Percentiles rank a stretch among this genome's conserved stretches.
phyloP scores from a whole-genome alignment of 2,329 filamentous ascomycete species.

The Diplodia corticola region DNA sequence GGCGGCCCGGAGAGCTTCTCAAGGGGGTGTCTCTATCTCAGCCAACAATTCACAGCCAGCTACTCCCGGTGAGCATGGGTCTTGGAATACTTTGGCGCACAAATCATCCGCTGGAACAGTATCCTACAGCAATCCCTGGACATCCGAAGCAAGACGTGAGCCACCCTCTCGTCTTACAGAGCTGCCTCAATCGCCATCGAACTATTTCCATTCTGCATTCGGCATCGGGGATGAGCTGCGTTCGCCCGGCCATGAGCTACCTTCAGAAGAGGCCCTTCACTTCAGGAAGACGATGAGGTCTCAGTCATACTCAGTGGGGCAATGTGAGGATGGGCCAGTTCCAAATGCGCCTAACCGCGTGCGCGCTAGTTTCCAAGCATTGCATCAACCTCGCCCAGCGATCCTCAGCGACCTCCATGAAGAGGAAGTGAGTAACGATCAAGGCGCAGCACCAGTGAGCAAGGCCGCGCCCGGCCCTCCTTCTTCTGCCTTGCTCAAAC shows the following conservation, averaged over 20 bases:
- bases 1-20: conserved; percentile 66
- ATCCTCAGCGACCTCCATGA: conserved; percentile 64
- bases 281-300: conserved; percentile 79
- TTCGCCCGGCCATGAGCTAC: conserved; percentile 13
- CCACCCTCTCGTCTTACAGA: conserved; percentile 21
- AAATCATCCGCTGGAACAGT: conserved; percentile 45
- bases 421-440: conserved; percentile 31
- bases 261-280: conserved; percentile 9
- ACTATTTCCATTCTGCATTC: conserved; percentile 7
- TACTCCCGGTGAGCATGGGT: conserved; percentile 66
- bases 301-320: conserved; percentile 94
- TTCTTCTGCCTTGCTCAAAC: conserved; percentile 20
- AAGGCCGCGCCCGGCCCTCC: conserved; percentile 16
- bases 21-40: conserved; percentile 68
- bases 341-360: conserved; percentile 1
- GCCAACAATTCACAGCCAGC: conserved; percentile 78
- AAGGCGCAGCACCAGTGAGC: conserved; percentile 5
- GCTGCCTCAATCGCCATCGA: conserved; percentile 35
- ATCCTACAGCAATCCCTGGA: conserved; percentile 41
- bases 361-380: conserved; percentile 57
- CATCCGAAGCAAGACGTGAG: conserved; percentile 27
- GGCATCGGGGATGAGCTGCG: conserved; percentile 15
- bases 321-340: conserved; percentile 60
- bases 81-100: conserved; percentile 42
- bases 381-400: conserved; percentile 76